Percentiles rank a stretch among this genome's conserved stretches.
phyloP scores from a whole-genome alignment of 2,329 filamentous ascomycete species.

The Chaetomium strumarium region DNA sequence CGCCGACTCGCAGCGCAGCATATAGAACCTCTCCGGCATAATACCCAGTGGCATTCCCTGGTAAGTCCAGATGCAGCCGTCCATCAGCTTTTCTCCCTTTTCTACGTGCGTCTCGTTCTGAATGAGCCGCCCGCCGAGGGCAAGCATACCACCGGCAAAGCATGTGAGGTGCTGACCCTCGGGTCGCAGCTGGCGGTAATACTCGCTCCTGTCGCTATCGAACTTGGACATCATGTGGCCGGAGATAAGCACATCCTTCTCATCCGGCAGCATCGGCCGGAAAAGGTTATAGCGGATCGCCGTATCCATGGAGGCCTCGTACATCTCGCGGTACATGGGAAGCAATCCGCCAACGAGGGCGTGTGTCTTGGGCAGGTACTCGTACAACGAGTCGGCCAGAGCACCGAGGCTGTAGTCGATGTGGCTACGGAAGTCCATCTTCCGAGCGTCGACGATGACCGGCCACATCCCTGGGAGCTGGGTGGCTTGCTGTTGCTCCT shows the following conservation, averaged over 20 bases:
- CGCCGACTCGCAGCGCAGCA: slow-evolving; percentile 36
- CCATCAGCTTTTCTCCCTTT: slow-evolving; percentile 50
- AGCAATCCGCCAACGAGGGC: slow-evolving; percentile 53
- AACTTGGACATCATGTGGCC: slow-evolving; percentile 33
- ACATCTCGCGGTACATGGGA: slow-evolving; percentile 54
- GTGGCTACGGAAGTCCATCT: slow-evolving; percentile 24
- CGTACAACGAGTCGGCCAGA: slow-evolving; percentile 40
- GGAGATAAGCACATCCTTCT: slow-evolving; percentile 56
- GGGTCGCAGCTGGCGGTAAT: slow-evolving; percentile 30
- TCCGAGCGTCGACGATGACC: slow-evolving; percentile 38
- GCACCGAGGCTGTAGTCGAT: slow-evolving; percentile 32
- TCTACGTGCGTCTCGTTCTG: slow-evolving; percentile 45
- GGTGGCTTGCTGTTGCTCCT: slow-evolving; percentile 59
- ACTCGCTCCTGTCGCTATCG: slow-evolving; percentile 24
- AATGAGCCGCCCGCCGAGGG: slow-evolving; percentile 59
- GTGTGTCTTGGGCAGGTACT: slow-evolving; percentile 47
- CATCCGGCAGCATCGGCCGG: slow-evolving; percentile 53
- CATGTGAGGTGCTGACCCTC: slow-evolving; percentile 56
- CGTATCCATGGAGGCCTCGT: slow-evolving; percentile 53
- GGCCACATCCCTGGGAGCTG: slow-evolving; percentile 70
- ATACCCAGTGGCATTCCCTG: slow-evolving; percentile 48
- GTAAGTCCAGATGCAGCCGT: slow-evolving; percentile 60
- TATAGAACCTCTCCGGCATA: slow-evolving; percentile 42
- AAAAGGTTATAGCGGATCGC: slow-evolving; percentile 57
- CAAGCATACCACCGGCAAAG: slow-evolving; percentile 67